These are phyloP conservation scores for Begonia loranthoides DNA, from an alignment of 306 rosid genomes.

Conservation along the genomic window DNA sequence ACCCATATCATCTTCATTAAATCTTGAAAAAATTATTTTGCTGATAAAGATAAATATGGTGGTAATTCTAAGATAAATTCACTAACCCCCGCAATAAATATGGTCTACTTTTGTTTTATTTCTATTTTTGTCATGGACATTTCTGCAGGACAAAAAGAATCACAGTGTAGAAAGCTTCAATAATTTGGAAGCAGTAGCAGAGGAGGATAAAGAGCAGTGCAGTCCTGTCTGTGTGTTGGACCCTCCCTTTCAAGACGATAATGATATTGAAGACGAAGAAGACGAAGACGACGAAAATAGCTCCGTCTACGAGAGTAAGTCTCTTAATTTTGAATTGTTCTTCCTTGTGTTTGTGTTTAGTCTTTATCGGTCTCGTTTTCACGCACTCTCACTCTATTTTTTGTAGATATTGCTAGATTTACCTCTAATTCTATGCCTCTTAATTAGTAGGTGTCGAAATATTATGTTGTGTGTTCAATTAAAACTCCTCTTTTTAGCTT, in stretches of 20 bases:
- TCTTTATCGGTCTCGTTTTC: slow-evolving; percentile 29
- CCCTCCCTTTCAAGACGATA: slow-evolving; percentile 74
- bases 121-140: no score
- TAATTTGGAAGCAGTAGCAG: slow-evolving; percentile 35
- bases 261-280: slow-evolving; percentile 30
- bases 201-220: slow-evolving; percentile 81
- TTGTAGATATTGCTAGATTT: no score
- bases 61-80: no score
- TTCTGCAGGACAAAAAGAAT: slow-evolving; percentile 30
- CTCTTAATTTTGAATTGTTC: slow-evolving; percentile 5
- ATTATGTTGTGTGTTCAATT: no score
- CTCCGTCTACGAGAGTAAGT: background rate
- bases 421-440: no score
- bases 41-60: no score
- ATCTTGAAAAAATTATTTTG: no score
- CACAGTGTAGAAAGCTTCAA: slow-evolving; percentile 21
- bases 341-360: slow-evolving; percentile 26
- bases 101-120: no score
- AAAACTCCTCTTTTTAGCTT: no score
- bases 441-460: no score
- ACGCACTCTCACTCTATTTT: background rate
- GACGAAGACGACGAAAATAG: slow-evolving; percentile 13
- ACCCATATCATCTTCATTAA: no score
- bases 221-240: slow-evolving; percentile 94
- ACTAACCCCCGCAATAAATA: no score